Conservation (phyloP, 257 asterid genomes). For the Forsythia suspensa region DNA sequence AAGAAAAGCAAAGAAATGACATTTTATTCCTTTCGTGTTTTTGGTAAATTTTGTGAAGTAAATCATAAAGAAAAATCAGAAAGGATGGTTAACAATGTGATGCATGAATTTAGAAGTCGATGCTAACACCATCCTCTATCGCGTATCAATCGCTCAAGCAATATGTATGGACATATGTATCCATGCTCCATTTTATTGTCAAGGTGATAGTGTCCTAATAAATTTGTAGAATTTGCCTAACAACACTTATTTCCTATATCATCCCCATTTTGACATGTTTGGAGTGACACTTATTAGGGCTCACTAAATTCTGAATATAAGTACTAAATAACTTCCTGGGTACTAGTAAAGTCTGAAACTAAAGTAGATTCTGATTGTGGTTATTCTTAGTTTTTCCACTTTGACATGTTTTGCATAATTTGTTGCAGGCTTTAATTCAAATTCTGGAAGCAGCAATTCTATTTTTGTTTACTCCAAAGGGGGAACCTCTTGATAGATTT, state of each 20-base stretch:
- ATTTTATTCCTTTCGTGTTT: not conserved
- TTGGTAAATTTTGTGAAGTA: not conserved
- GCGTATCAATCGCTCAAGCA: not conserved
- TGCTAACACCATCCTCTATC: not conserved
- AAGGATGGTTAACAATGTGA: not conserved
- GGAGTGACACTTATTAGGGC: not conserved
- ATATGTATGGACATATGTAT: not conserved
- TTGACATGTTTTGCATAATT: conserved; percentile 6
- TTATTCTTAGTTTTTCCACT: not conserved
- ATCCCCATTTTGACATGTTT: not conserved
- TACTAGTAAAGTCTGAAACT: not conserved
- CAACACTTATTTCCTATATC: not conserved
- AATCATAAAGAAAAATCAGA: not conserved
- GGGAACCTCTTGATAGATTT: conserved; percentile 40
- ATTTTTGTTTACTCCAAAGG: conserved; percentile 40
- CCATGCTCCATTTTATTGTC: not conserved
- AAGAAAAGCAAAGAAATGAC: not conserved
- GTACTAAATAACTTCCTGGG: not conserved
- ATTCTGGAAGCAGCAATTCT: conserved; percentile 36
- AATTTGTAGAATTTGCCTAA: not conserved
- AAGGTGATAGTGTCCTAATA: not conserved
- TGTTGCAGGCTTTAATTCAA: conserved; percentile 61
- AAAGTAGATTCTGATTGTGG: not conserved
- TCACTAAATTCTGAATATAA: not conserved
- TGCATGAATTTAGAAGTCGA: not conserved